These are phyloP conservation scores for Capsicum baccatum DNA, from an alignment of 257 asterid species.

Conservation along the genomic window DNA sequence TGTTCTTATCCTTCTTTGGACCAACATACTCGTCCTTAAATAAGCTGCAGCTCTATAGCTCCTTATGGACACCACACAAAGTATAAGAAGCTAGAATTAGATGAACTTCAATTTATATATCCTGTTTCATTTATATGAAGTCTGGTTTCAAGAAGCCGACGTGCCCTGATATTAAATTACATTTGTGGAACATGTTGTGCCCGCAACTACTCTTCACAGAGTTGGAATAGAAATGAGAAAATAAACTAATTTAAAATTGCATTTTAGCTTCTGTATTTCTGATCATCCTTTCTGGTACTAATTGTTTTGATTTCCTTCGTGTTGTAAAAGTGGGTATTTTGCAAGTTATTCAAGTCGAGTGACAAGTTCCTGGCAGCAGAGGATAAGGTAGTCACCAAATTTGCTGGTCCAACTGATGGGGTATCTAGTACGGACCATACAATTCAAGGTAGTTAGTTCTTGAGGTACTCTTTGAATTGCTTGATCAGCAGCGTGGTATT, in stretches of 20 bases:
- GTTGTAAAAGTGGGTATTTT: neutral
- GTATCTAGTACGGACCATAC: neutral
- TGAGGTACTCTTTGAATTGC: neutral
- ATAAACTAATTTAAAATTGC: neutral
- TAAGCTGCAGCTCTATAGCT: neutral
- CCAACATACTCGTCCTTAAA: neutral
- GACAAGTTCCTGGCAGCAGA: neutral
- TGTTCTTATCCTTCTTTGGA: neutral
- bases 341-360: constrained; percentile 14
- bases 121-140: neutral
- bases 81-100: neutral
- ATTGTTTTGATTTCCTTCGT: neutral
- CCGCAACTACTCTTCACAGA: neutral
- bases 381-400: neutral
- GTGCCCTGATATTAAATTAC: neutral
- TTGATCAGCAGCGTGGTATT: neutral
- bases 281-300: neutral
- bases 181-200: neutral
- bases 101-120: neutral
- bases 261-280: neutral
- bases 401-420: neutral
- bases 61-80: neutral
- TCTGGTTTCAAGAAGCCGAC: constrained; percentile 15
- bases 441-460: neutral
- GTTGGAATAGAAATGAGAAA: neutral